Evolutionary conservation across 169 alveolate species (phyloP).

Genomic region (Plasmodium vivax): DNA sequence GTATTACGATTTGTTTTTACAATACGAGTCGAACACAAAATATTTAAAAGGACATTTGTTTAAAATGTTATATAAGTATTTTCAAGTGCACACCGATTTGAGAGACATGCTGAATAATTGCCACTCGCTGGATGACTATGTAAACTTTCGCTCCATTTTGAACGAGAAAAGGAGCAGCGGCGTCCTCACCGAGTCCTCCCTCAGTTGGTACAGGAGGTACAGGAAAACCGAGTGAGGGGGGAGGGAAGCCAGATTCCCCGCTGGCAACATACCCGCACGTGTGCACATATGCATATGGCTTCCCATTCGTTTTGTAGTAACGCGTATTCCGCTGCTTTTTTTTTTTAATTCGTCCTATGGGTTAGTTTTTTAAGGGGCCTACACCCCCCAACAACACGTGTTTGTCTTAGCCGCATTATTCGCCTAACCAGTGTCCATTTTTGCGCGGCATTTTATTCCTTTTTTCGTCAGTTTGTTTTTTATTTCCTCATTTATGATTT

Average conservation of each 20-base stretch:
- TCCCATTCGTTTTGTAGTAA: background rate
- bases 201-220: constrained; percentile 68
- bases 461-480: background rate
- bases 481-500: background rate
- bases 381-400: background rate
- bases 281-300: background rate
- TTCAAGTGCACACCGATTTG: constrained; percentile 56
- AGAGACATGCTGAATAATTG: constrained; percentile 66
- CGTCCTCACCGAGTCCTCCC: constrained; percentile 12
- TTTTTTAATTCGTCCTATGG: background rate
- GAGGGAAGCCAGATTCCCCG: background rate
- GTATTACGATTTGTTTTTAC: constrained; percentile 58
- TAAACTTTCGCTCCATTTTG: constrained; percentile 12
- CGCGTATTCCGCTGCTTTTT: background rate
- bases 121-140: constrained; percentile 33
- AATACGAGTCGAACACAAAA: constrained; percentile 66
- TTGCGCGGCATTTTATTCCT: background rate
- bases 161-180: constrained; percentile 24
- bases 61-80: constrained; percentile 57
- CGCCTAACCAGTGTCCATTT: background rate
- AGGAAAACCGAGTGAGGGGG: constrained; percentile 4
- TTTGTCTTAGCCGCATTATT: background rate
- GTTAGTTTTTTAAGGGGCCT: background rate
- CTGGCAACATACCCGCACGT: background rate
- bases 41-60: constrained; percentile 67